Conservation (phyloP, 345 rosid genomes). For the Populus nigra region DNA sequence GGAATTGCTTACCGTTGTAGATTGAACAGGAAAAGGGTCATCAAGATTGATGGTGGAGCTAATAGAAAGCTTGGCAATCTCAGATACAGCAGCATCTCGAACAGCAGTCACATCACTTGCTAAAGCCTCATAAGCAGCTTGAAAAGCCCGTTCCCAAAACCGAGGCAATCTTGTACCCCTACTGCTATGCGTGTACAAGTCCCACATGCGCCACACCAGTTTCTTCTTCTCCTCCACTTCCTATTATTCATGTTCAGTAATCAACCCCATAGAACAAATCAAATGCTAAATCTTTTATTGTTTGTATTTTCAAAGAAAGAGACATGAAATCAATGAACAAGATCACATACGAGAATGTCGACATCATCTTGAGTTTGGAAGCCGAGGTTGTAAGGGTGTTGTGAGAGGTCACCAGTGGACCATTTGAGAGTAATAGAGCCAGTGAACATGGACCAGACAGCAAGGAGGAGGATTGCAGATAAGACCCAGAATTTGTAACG, state of each 20-base stretch:
- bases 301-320: background rate
- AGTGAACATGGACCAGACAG: slow-evolving; percentile 79
- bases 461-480: slow-evolving; percentile 63
- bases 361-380: slow-evolving; percentile 50
- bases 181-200: slow-evolving; percentile 60
- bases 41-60: slow-evolving; percentile 21
- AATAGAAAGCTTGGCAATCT: slow-evolving; percentile 73
- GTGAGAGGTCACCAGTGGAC: slow-evolving; percentile 43
- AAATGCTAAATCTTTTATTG: background rate
- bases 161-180: slow-evolving; percentile 44
- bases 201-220: slow-evolving; percentile 77
- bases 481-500: slow-evolving; percentile 70
- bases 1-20: slow-evolving; percentile 13
- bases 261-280: background rate
- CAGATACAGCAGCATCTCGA: slow-evolving; percentile 57
- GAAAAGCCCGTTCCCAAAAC: slow-evolving; percentile 76
- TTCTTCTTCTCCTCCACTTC: slow-evolving; percentile 84
- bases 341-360: slow-evolving; percentile 52
- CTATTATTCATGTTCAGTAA: slow-evolving; percentile 23
- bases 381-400: slow-evolving; percentile 33
- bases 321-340: background rate
- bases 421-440: slow-evolving; percentile 78
- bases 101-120: slow-evolving; percentile 51
- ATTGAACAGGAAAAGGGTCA: slow-evolving; percentile 28
- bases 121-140: slow-evolving; percentile 71